Evolutionary conservation across 768 basidiomycete genomes (phyloP).

Genomic region (Pleurotus cornucopiae): DNA sequence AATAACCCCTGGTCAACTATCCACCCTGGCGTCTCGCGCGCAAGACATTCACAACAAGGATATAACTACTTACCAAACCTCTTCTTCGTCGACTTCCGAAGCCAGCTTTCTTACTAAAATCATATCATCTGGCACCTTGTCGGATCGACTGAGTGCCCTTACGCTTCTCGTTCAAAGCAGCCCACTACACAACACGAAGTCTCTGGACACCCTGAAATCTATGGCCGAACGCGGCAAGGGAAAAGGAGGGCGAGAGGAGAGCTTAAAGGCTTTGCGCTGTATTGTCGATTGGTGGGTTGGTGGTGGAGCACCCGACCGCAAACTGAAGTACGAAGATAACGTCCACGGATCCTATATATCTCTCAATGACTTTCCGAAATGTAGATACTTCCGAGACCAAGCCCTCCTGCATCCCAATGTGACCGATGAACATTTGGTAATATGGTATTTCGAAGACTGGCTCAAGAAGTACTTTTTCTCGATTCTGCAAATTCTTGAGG

Average conservation of each 20-base stretch:
- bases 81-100: slow-evolving; percentile 69
- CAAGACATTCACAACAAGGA: slow-evolving; percentile 35
- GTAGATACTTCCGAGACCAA: slow-evolving; percentile 92
- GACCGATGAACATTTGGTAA: slow-evolving; percentile 67
- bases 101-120: slow-evolving; percentile 80
- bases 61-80: slow-evolving; percentile 41
- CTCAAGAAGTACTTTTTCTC: slow-evolving; percentile 96
- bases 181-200: slow-evolving; percentile 80
- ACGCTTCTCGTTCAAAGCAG: slow-evolving; percentile 86
- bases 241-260: slow-evolving; percentile 90
- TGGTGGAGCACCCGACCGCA: slow-evolving; percentile 83
- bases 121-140: slow-evolving; percentile 83
- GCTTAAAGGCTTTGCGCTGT: slow-evolving; percentile 84
- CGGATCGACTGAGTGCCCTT: slow-evolving; percentile 87
- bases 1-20: slow-evolving; percentile 39
- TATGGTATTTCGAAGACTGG: slow-evolving; percentile 97
- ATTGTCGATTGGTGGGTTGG: slow-evolving; percentile 98
- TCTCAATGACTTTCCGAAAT: background rate
- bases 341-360: background rate
- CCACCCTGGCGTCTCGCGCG: slow-evolving; percentile 41
- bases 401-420: slow-evolving; percentile 58
- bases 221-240: slow-evolving; percentile 79
- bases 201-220: slow-evolving; percentile 66
- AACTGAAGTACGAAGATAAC: slow-evolving; percentile 65
- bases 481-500: slow-evolving; percentile 87